phyloP scores from a whole-genome alignment of 495 filamentous ascomycete species.

The Entonaema liquescens region DNA sequence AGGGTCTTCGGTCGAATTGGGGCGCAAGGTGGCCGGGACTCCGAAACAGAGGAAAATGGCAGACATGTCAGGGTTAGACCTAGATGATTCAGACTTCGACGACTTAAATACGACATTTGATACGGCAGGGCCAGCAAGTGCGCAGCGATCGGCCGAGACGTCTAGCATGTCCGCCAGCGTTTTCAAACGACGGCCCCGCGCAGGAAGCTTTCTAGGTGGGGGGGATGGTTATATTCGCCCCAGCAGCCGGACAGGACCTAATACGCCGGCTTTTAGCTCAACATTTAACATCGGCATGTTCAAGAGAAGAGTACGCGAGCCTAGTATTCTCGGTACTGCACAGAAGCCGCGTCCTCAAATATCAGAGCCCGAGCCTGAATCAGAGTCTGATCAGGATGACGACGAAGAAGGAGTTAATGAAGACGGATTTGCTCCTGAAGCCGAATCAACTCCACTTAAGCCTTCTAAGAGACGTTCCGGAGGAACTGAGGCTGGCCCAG shows the following conservation, averaged over 20 bases:
- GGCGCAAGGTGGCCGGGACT: constrained; percentile 45
- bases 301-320: constrained; percentile 55
- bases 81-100: constrained; percentile 57
- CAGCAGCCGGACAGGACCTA: constrained; percentile 55
- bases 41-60: constrained; percentile 42
- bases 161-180: constrained; percentile 54
- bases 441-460: constrained; percentile 54
- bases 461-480: constrained; percentile 48
- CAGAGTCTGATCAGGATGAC: constrained; percentile 41
- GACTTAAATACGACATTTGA: constrained; percentile 57
- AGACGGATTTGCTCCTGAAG: constrained; percentile 56
- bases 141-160: constrained; percentile 54
- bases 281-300: constrained; percentile 58
- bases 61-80: constrained; percentile 56
- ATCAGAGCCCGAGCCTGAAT: constrained; percentile 39
- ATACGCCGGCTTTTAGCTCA: constrained; percentile 55
- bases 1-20: constrained; percentile 41
- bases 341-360: constrained; percentile 49
- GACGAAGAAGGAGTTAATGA: constrained; percentile 38
- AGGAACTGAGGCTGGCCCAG: constrained; percentile 8
- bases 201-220: constrained; percentile 56
- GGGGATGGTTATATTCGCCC: constrained; percentile 57
- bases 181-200: constrained; percentile 56
- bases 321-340: constrained; percentile 57
- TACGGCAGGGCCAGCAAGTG: constrained; percentile 41